phyloP scores from a whole-genome alignment of 1,139 yeast genomes.

The Pichia sp. region DNA sequence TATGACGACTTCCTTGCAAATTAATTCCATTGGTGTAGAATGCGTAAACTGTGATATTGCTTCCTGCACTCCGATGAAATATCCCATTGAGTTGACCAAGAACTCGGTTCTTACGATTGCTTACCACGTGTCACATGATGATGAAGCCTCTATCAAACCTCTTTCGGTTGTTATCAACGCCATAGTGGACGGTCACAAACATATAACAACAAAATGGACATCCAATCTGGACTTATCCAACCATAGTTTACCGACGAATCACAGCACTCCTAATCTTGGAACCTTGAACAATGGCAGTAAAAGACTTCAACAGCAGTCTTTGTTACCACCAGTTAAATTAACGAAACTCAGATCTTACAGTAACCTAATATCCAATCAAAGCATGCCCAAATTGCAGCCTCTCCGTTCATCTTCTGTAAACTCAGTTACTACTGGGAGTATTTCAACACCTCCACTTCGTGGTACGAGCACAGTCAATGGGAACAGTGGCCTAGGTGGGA shows the following conservation, averaged over 20 bases:
- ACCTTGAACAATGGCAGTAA: not conserved
- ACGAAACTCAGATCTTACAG: conserved; percentile 14
- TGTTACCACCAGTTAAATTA: conserved; percentile 19
- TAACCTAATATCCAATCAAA: conserved; percentile 4
- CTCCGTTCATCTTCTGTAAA: conserved; percentile 4
- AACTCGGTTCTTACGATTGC: conserved; percentile 39
- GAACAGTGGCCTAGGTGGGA: conserved; percentile 15
- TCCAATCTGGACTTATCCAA: conserved; percentile 52
- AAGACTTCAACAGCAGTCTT: conserved; percentile 23
- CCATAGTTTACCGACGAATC: not conserved
- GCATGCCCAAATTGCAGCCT: conserved; percentile 8
- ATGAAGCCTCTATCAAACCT: conserved; percentile 34
- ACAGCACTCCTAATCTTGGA: conserved; percentile 1
- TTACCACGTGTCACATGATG: conserved; percentile 38
- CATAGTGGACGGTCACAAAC: conserved; percentile 20
- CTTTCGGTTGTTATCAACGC: conserved; percentile 36
- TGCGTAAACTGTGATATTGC: conserved; percentile 41
- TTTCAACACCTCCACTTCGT: not conserved
- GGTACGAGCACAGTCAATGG: conserved; percentile 1
- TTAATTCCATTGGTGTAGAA: conserved; percentile 37
- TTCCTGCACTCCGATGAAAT: conserved; percentile 30
- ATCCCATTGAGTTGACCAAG: conserved; percentile 31
- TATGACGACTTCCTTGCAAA: conserved; percentile 24
- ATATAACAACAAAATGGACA: conserved; percentile 54
- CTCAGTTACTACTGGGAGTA: not conserved